Evolutionary conservation across 78 protist species (phyloP).

Genomic region (Polysphondylium violaceum): DNA sequence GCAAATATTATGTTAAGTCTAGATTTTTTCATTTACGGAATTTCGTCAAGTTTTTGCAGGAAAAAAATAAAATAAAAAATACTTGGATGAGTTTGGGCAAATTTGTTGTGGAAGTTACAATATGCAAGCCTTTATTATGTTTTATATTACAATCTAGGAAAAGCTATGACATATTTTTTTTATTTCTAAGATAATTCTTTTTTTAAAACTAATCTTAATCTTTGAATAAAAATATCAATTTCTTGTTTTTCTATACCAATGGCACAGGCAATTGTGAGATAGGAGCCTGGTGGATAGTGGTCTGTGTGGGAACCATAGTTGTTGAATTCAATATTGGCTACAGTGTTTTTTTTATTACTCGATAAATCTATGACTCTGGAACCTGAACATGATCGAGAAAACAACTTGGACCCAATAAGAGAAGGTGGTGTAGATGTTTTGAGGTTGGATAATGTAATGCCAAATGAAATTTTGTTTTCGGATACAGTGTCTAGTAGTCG

Average conservation of each 20-base stretch:
- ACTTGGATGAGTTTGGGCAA: no score
- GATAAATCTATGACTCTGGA: constrained; percentile 64
- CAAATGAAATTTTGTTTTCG: constrained; percentile 88
- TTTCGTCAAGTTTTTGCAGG: no score
- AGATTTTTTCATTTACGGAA: no score
- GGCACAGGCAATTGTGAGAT: constrained; percentile 93
- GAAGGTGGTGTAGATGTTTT: no score
- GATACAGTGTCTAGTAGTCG: constrained; percentile 79
- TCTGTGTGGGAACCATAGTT: constrained; percentile 89
- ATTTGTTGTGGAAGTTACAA: no score
- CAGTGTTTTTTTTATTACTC: neutral
- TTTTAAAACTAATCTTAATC: constrained; percentile 70
- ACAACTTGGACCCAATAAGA: constrained; percentile 91
- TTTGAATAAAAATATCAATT: constrained; percentile 67
- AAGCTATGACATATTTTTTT: no score
- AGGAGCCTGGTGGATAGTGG: constrained; percentile 80
- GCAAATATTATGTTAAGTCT: no score
- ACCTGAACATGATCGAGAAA: constrained; percentile 92
- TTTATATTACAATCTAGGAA: no score
- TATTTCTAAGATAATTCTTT: no score
- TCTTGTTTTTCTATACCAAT: constrained; percentile 88
- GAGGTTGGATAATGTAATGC: constrained; percentile 5
- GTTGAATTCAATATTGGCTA: constrained; percentile 74
- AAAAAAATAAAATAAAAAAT: no score
- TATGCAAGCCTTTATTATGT: no score